phyloP scores from a whole-genome alignment of 208 protist genomes.

The Leishmania martiniquensis region DNA sequence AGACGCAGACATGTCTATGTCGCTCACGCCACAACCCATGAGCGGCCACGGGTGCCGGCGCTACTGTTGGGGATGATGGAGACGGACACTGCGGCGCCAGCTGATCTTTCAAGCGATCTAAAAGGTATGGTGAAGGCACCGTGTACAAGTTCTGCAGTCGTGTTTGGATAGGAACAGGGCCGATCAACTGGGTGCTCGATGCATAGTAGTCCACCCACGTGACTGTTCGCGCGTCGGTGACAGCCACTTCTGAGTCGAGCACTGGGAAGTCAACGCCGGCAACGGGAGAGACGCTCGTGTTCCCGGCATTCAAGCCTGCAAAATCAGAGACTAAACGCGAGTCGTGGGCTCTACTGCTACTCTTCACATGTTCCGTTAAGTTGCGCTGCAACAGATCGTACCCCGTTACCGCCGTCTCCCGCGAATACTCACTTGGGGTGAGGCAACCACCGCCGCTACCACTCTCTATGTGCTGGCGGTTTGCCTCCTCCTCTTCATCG shows the following conservation, averaged over 20 bases:
- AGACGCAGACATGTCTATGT: not conserved
- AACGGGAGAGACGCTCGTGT: not conserved
- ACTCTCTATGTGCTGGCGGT: not conserved
- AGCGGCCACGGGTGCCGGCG: not conserved
- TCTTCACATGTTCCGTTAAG: not conserved
- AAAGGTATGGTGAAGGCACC: slow-evolving; percentile 16
- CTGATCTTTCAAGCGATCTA: slow-evolving; percentile 7
- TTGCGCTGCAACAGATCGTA: not conserved
- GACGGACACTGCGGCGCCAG: not conserved
- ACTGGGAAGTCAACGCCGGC: not conserved
- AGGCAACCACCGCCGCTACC: not conserved
- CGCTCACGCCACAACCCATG: slow-evolving; percentile 16
- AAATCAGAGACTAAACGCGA: not conserved
- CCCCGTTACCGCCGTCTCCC: not conserved
- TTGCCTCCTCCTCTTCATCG: slow-evolving; percentile 17
- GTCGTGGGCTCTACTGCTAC: not conserved
- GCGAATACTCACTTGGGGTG: not conserved
- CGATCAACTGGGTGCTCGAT: slow-evolving; percentile 24
- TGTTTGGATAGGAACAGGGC: slow-evolving; percentile 1
- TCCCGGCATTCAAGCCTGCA: not conserved
- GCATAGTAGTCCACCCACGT: slow-evolving; percentile 23
- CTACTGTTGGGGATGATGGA: not conserved
- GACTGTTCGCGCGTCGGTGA: not conserved
- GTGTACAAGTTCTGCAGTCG: slow-evolving; percentile 25
- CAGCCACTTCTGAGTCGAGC: not conserved